Evolutionary conservation across 2,329 filamentous ascomycete genomes (phyloP), one percentile per base, ranked within the genome.

Genomic region (Cordyceps tenuipes): DNA sequence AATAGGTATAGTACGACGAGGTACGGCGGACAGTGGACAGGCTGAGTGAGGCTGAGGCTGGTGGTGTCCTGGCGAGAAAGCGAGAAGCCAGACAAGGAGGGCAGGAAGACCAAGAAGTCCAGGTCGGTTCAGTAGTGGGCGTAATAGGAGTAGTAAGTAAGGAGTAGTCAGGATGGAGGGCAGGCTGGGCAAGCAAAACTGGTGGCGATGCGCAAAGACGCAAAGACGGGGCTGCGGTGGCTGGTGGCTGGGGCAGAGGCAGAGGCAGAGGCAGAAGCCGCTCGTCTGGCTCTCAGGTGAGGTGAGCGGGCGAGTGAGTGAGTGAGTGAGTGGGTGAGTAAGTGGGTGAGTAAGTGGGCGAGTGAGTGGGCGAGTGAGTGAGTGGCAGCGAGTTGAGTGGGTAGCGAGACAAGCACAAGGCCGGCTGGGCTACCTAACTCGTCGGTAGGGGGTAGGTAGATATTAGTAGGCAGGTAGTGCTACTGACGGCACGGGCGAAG

Each of bases 171-270:
- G n/a, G n/a, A n/a, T n/a, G n/a, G n/a, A n/a, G n/a, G n/a, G n/a
- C 6, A 29, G 26, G 26, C 26, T 6, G 6, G 6, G 26, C 26
- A 6, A 29, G 26, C 26, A 29, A 44, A 44, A 39, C 21, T 39
- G 57, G n/a, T 54, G 57, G 46, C 47, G 55, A 51, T 43, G 47
- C 47, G 55, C 34, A 47, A 29, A n/a, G n/a, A n/a, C n/a, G n/a
- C 23, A 23, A 23, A 29, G 29, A 58, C 56, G 46, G 46, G 56
- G 36, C 47, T 23, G 31, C 21, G 44, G 54, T 49, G 46, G 53
- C 53, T 55, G 53, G 53, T 44, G 53, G 46, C 34, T 50, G 56
- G 46, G 31, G 43, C 43, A n/a, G 6, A 21, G 8, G n/a, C 6
- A 19, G 6, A 21, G 8, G n/a, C 6, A 19, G 43, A 19, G 23